Base-by-base conservation (phyloP, 164 flowering plant species). In the Chimonanthus salicifolius region DNA sequence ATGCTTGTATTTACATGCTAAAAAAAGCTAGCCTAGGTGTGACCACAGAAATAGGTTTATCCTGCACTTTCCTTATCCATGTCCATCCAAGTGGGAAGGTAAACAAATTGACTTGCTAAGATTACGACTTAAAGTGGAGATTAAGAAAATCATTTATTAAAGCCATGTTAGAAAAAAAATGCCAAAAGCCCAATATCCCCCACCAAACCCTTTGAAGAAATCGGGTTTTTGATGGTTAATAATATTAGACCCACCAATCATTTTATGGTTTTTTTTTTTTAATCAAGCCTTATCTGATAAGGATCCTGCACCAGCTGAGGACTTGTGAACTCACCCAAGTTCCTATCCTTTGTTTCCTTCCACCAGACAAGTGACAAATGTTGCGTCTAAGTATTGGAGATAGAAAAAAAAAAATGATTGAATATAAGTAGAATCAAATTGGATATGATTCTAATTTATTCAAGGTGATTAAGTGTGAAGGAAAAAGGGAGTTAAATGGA, bases 191-290 rank as follows among this genome's bases (percentile, higher is more conserved):
- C 62, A 76, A 13, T 33, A 58, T n/a, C n/a, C 49, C 70, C 51
- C 33, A 75, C 60, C 73, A 69, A 75, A 10, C 47, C 75, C 71
- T 13, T 45, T 18, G 9, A 69, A 63, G 49, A 45, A 49, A 64
- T 44, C 18, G 51, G 50, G 68, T 64, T 75, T 33, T 58, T 65
- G 76, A 64, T 67, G 67, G 79, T 51, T 13, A 44, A 73, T 54
- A 54, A 33, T 33, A 77, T 73, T 69, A 63, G 70, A 63, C 70
- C 70, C 65, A 64, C 72, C 74, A 70, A 74, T 74, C 71, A 49
- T 33, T 33, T 33, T 4, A 8, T 43, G 65, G n/a, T 18, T 1
- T 33, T 33, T 33, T 33, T 33, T 33, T 33, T 54, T 58, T 64
- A 63, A 48, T 44, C 73, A 45, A 70, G 48, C 67, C 48, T 46